phyloP scores from a whole-genome alignment of 208 protist species.

The Acanthamoeba quina region DNA sequence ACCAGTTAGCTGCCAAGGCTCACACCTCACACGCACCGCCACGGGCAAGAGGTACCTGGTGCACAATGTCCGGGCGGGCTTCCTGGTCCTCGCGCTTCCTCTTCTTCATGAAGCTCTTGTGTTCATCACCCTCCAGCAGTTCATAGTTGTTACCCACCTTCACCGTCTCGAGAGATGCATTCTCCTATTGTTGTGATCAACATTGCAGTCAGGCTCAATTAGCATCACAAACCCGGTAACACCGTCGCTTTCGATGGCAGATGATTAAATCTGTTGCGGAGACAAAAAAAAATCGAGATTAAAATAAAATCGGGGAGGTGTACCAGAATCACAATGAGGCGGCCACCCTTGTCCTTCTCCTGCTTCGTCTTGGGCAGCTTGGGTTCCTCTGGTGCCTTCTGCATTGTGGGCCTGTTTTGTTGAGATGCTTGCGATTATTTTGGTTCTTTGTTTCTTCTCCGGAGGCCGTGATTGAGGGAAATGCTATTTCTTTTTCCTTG shows the following conservation, averaged over 20 bases:
- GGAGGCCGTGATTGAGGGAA: not conserved
- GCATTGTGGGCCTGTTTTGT: not conserved
- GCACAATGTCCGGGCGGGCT: conserved; percentile 98
- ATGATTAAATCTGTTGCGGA: not conserved
- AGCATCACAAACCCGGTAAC: not conserved
- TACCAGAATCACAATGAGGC: conserved; percentile 70
- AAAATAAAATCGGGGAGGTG: not conserved
- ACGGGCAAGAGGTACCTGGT: conserved; percentile 92
- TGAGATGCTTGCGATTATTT: not conserved
- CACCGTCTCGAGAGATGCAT: conserved; percentile 63
- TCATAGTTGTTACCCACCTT: conserved; percentile 96
- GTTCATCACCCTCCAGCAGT: conserved; percentile 97
- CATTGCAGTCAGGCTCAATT: not conserved
- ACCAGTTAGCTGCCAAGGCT: not conserved
- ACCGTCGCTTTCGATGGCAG: not conserved
- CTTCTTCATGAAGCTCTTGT: conserved; percentile 95
- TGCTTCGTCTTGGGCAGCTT: conserved; percentile 69
- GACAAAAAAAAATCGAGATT: not conserved
- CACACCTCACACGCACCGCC: not conserved
- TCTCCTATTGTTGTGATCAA: not conserved
- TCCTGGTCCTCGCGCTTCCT: conserved; percentile 95
- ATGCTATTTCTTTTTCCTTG: not conserved
- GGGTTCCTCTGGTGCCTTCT: conserved; percentile 52
- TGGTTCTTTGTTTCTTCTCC: conserved; percentile 19
- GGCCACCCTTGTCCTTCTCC: conserved; percentile 61